Evolutionary conservation across 2,329 filamentous ascomycete genomes (phyloP).

Genomic region (Colletotrichum plurivorum): DNA sequence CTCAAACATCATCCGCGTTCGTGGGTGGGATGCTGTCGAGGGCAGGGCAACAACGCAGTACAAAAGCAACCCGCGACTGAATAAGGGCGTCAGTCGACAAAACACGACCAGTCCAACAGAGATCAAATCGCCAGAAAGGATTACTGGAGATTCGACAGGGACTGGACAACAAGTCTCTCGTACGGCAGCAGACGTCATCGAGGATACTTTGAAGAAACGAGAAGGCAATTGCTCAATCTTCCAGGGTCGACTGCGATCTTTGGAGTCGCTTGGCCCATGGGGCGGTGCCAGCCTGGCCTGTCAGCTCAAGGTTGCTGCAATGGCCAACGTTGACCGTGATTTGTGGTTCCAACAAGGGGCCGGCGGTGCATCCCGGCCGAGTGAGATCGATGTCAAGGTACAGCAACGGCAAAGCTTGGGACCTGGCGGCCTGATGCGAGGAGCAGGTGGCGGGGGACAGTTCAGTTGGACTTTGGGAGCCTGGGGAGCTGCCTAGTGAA

Average conservation of each 20-base stretch:
- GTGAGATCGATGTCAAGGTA: conserved; percentile 71
- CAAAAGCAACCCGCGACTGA: conserved; percentile 60
- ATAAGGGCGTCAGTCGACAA: conserved; percentile 48
- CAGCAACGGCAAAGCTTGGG: conserved; percentile 77
- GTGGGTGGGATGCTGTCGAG: conserved; percentile 84
- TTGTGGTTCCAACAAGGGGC: conserved; percentile 78
- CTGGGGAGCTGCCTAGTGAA: conserved; percentile 67
- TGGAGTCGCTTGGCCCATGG: conserved; percentile 82
- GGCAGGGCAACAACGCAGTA: conserved; percentile 76
- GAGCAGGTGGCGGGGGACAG: conserved; percentile 53
- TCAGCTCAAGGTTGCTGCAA: conserved; percentile 76
- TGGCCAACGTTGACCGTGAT: conserved; percentile 80
- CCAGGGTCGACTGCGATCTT: conserved; percentile 73
- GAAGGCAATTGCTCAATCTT: conserved; percentile 47
- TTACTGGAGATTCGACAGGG: conserved; percentile 44
- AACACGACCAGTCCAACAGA: conserved; percentile 41
- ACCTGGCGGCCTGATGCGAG: conserved; percentile 63
- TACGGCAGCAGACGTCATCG: conserved; percentile 68
- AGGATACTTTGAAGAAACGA: conserved; percentile 63
- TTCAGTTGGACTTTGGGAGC: conserved; percentile 73
- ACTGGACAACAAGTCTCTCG: conserved; percentile 52
- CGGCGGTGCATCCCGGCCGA: conserved; percentile 71
- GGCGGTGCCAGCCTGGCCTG: conserved; percentile 79
- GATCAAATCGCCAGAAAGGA: conserved; percentile 17
- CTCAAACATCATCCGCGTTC: conserved; percentile 72